Evolutionary conservation across 2,329 filamentous ascomycete species (phyloP), one percentile per base, ranked within the genome.

Genomic region (Apiospora arundinis): DNA sequence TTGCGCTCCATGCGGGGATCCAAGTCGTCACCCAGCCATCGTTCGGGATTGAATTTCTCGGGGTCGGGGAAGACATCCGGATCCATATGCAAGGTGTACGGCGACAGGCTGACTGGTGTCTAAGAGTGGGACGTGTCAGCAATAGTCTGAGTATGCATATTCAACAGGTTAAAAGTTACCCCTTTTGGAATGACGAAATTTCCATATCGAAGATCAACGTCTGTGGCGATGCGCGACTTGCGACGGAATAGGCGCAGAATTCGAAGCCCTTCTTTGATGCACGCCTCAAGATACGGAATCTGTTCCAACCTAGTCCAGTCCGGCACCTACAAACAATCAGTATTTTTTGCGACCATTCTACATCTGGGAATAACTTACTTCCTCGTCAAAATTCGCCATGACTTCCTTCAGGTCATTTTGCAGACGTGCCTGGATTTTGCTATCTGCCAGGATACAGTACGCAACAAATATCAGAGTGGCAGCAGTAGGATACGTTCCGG

Each of bases 41-140:
- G 60, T 1, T 67, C 72, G 4, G 76, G 76, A 60, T 74, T 70
- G 42, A 76, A 79, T 56, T 60, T 73, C 12, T 82, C 76, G 0
- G 83, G 82, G 4, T 85, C 76, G 0, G 76, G 73, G 68, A 83
- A 85, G 1, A 82, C 77, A 1, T 60, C 60, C 0, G 75, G 71
- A 67, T 84, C 78, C 3, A 80, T 78, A 71, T 86, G 84, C 21
- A 85, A 73, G n/a, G 77, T 82, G 70, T 82, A 84, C n/a, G 77
- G 74, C 73, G 70, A 70, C 68, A 72, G 71, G 4, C 70, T 69
- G 2, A 73, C 69, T 3, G 70, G 70, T 4, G 66, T 67, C 70
- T 72, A 18, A 65, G 8, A 7, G 18, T n/a, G 69, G n/a, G 2
- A 12, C 18, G 25, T 5, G 40, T 42, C 40, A 42, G 40, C 40